Percentiles rank a stretch among this genome's conserved stretches.
phyloP scores from a whole-genome alignment of 306 rosid species.

The Trifolium repens region DNA sequence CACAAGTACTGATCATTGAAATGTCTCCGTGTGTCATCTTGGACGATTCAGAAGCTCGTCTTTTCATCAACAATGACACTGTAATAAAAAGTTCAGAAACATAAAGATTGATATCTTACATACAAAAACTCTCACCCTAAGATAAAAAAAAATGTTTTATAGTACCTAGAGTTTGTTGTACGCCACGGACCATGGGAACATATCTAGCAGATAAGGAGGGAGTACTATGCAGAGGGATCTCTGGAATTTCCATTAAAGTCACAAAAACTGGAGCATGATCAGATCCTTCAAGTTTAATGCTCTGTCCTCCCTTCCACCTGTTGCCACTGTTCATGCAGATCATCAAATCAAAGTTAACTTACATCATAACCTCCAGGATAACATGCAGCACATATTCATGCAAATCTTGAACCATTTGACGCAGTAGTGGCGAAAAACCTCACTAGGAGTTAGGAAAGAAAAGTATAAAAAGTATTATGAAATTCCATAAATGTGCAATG shows the following conservation, averaged over 20 bases:
- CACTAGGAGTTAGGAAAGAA: background rate
- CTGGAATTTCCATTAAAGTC: conserved; percentile 68
- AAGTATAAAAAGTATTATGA: background rate
- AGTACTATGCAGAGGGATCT: conserved; percentile 67
- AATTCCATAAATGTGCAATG: conserved; percentile 23
- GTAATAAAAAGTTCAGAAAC: conserved; percentile 46
- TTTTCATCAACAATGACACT: conserved; percentile 79
- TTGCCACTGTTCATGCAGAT: conserved; percentile 39
- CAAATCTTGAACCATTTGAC: conserved; percentile 28
- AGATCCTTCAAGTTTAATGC: conserved; percentile 84
- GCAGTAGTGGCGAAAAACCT: conserved; percentile 26
- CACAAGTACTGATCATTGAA: conserved; percentile 39
- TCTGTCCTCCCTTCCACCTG: conserved; percentile 85
- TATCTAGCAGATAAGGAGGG: conserved; percentile 86
- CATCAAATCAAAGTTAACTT: conserved; percentile 33
- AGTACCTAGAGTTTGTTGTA: conserved; percentile 87
- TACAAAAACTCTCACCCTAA: conserved; percentile 21
- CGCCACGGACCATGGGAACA: conserved; percentile 77
- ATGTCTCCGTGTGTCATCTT: conserved; percentile 31
- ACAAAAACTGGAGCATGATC: conserved; percentile 94
- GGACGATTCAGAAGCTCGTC: conserved; percentile 39
- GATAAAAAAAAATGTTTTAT: conserved; percentile 34
- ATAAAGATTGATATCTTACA: conserved; percentile 26
- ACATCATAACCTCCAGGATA: conserved; percentile 20
- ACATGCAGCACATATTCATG: conserved; percentile 35